Percentiles rank a stretch among this genome's conserved stretches.
Evolutionary conservation across 2,329 filamentous ascomycete genomes (phyloP).

Genomic region (Aspergillus pseudonomiae): DNA sequence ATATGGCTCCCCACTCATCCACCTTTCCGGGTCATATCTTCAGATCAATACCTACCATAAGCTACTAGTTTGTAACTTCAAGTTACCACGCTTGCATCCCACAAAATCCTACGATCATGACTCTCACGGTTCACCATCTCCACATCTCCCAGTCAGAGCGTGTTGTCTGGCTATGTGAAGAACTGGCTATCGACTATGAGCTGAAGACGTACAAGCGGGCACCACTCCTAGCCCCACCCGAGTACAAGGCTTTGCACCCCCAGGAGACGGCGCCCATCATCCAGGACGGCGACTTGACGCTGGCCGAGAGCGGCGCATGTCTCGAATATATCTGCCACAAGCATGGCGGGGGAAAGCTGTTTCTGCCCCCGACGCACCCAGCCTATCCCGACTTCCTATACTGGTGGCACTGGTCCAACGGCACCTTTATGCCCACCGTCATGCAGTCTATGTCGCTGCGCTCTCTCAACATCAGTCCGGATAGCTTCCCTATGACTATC

Average conservation of each 20-base stretch:
- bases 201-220: constrained; percentile 51
- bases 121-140: constrained; percentile 52
- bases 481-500: constrained; percentile 35
- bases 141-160: constrained; percentile 65
- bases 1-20: too few species aligned
- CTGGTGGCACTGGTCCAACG: constrained; percentile 65
- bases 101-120: constrained; percentile 1
- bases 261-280: constrained; percentile 64
- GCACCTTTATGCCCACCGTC: constrained; percentile 47
- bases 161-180: constrained; percentile 66
- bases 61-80: not conserved
- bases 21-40: too few species aligned
- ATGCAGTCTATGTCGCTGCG: constrained; percentile 42
- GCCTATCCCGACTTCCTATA: constrained; percentile 65
- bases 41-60: too few species aligned
- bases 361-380: constrained; percentile 48
- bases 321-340: constrained; percentile 64
- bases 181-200: constrained; percentile 60
- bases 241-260: constrained; percentile 51
- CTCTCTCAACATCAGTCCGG: constrained; percentile 17
- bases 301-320: constrained; percentile 64
- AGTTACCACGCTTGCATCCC: not conserved
- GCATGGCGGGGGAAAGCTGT: constrained; percentile 55
- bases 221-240: constrained; percentile 46
- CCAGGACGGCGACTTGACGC: constrained; percentile 56